Evolutionary conservation across 768 basidiomycete genomes (phyloP).

Genomic region (Auricularia sp.): DNA sequence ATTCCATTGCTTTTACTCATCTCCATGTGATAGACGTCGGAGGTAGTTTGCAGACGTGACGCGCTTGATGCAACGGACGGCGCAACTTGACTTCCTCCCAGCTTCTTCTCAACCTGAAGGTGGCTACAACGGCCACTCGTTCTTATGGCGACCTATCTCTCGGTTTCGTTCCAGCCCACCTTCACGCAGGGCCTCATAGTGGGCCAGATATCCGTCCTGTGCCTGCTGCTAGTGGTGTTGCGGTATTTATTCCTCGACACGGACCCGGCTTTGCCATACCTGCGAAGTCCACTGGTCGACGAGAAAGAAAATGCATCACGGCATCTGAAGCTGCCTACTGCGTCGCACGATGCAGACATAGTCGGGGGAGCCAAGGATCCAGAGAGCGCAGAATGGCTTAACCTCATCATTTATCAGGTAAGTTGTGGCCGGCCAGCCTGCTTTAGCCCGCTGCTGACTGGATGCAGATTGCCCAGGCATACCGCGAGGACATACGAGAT

Average conservation of each 20-base stretch:
- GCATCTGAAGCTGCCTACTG: conserved; percentile 36
- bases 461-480: conserved; percentile 58
- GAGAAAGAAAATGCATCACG: conserved; percentile 46
- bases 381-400: conserved; percentile 90
- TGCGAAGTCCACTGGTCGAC: not conserved
- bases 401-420: conserved; percentile 74
- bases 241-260: conserved; percentile 94
- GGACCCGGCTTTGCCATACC: conserved; percentile 19
- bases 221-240: conserved; percentile 69
- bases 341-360: conserved; percentile 29
- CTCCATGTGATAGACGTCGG: too few relatives aligned
- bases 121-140: not conserved
- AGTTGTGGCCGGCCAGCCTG: conserved; percentile 11
- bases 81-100: not conserved
- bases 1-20: not conserved
- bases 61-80: not conserved
- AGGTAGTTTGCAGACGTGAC: not conserved
- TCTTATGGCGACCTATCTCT: not conserved
- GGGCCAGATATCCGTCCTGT: conserved; percentile 81
- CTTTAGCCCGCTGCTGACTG: not conserved
- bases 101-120: not conserved
- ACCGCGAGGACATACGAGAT: conserved; percentile 66
- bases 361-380: conserved; percentile 21
- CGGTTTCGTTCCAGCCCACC: conserved; percentile 70
- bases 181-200: conserved; percentile 93